These are phyloP conservation scores for Papiliotrema fonsecae DNA, from an alignment of 1,284 basidiomycete species.

Conservation along the genomic window DNA sequence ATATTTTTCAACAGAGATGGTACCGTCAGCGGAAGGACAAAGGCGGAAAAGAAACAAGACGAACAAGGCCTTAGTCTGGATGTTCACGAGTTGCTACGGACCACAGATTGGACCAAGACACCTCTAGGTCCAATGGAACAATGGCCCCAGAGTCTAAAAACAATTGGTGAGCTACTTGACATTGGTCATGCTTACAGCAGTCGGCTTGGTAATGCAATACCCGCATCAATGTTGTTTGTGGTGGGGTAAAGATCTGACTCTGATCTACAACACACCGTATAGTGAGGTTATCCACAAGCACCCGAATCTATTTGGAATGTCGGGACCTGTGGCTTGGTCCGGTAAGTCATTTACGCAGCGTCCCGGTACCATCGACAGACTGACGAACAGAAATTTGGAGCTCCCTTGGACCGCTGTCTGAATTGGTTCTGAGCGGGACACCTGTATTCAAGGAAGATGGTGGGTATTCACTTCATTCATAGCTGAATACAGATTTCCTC, in stretches of 20 bases:
- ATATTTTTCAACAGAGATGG: conserved; percentile 29
- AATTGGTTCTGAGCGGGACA: conserved; percentile 36
- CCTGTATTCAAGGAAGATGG: conserved; percentile 42
- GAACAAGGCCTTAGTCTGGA: conserved; percentile 12
- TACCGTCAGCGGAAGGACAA: conserved; percentile 10
- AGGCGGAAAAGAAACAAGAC: not conserved
- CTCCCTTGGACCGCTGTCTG: conserved; percentile 36
- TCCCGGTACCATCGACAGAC: not conserved
- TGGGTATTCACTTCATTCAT: conserved; percentile 11
- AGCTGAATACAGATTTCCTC: conserved; percentile 23
- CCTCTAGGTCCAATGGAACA: conserved; percentile 30
- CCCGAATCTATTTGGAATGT: conserved; percentile 40
- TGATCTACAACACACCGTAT: conserved; percentile 44
- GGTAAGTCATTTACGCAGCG: conserved; percentile 17
- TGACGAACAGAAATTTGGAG: conserved; percentile 33
- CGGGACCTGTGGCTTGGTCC: conserved; percentile 36
- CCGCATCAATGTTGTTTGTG: conserved; percentile 40
- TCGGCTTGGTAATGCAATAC: conserved; percentile 33
- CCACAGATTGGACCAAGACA: conserved; percentile 42
- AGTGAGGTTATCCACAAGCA: conserved; percentile 39
- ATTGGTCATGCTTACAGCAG: conserved; percentile 8
- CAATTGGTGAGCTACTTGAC: conserved; percentile 18
- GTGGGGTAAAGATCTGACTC: conserved; percentile 42
- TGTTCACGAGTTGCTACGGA: conserved; percentile 29
- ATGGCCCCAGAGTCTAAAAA: conserved; percentile 39